These are phyloP conservation scores for Neolentinus lepideus DNA, from an alignment of 1,284 basidiomycete species.

Conservation along the genomic window DNA sequence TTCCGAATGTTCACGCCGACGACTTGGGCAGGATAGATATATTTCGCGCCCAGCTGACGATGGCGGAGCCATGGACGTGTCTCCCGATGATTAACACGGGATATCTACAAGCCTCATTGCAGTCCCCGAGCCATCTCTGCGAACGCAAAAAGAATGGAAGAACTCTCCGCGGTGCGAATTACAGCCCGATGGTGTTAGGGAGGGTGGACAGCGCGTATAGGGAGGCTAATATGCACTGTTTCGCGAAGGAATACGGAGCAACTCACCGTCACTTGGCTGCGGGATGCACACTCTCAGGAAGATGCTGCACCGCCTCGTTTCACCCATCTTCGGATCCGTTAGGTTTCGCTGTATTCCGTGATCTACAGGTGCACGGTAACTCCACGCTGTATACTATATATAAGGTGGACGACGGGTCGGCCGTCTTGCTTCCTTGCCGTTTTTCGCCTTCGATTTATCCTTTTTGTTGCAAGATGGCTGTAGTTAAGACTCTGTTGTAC, in stretches of 20 bases:
- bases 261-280: neutral
- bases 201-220: neutral
- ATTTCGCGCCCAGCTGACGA: no score
- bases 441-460: neutral
- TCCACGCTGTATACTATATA: neutral
- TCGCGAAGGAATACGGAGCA: neutral
- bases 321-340: neutral
- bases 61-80: no score
- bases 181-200: neutral
- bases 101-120: no score
- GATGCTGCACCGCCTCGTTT: neutral
- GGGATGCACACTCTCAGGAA: neutral
- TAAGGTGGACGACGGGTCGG: neutral
- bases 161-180: neutral
- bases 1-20: no score
- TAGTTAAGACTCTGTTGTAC: neutral
- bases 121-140: neutral
- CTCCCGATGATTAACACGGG: no score
- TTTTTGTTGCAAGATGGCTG: neutral
- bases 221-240: neutral
- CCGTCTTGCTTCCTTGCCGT: neutral
- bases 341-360: neutral
- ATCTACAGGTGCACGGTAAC: neutral
- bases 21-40: no score
- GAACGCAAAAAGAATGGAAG: neutral